Evolutionary conservation across 2,329 filamentous ascomycete genomes (phyloP), one percentile per base, ranked within the genome.

Genomic region (Gnomoniopsis smithogilvyi): DNA sequence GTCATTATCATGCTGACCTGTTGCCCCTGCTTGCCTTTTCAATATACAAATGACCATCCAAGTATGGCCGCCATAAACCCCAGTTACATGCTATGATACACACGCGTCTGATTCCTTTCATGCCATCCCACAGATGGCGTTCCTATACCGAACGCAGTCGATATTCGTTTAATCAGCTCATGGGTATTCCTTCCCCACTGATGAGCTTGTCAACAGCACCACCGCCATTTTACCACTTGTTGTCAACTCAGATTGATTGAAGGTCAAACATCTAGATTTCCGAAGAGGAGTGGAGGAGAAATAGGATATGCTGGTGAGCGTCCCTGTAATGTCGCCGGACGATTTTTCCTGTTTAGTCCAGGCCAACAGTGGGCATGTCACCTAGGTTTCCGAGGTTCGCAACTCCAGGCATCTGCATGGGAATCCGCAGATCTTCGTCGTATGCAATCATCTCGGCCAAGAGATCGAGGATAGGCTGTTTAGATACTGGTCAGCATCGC

Each of bases 381-480:
- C 73, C 70, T 58, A 80, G 70, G 72, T 78, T 78, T 64, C 55
- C 61, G 33, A 62, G 41, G 43, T 58, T 58, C 2, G 57, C 57
- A 54, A 58, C 56, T 41, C 66, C 65, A 1, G 67, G 66, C 19
- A 77, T 72, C 34, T 60, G 64, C 59, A 69, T 71, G 54, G 74
- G 65, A 63, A 91, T 80, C 66, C 88, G 84, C 66, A 92, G 78
- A 64, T 80, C 86, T 64, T 89, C 85, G 78, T 98, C 95, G 74
- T 93, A 86, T 64, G 93, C 94, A 70, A 99, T 96, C 92, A 99
- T 97, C 79, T 97, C 92, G 66, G 95, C 95, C 64, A 99, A 87
- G 68, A 98, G 88, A 75, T 99, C 94, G 68, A 99, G 87, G 68
- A 98, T 91, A 63, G 93, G 87, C 90, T 95, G 65, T n/a, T n/a